phyloP scores from a whole-genome alignment of 1,139 yeast species.

The Saccharomyces hybrid region DNA sequence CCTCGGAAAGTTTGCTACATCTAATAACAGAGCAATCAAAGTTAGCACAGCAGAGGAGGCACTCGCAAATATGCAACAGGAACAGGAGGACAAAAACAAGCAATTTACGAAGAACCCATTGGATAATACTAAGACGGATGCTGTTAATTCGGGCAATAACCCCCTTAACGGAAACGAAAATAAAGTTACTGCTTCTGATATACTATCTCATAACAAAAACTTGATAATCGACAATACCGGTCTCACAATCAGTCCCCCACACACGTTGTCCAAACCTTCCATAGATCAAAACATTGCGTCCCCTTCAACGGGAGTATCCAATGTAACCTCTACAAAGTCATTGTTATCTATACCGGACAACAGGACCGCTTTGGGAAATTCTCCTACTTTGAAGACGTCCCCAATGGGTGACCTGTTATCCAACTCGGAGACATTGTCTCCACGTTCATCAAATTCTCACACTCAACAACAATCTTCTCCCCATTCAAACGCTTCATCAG shows the following conservation, averaged over 20 bases:
- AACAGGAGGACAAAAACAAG: slow-evolving; percentile 12
- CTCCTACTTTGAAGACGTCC: slow-evolving; percentile 6
- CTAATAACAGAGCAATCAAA: slow-evolving; percentile 8
- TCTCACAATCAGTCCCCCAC: neutral
- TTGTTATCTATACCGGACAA: neutral
- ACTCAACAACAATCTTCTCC: neutral
- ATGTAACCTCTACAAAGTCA: neutral
- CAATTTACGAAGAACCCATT: slow-evolving; percentile 5
- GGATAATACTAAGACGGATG: slow-evolving; percentile 4
- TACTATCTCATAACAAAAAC: neutral
- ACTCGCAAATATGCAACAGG: slow-evolving; percentile 24
- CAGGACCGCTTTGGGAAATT: neutral
- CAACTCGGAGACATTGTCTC: neutral
- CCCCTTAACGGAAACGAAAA: neutral
- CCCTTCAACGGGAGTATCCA: neutral
- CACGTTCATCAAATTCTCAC: neutral
- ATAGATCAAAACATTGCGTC: neutral
- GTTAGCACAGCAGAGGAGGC: slow-evolving; percentile 19
- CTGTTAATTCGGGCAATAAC: slow-evolving; percentile 3
- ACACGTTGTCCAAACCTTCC: neutral
- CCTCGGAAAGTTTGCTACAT: slow-evolving; percentile 11
- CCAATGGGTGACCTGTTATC: neutral
- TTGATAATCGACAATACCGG: neutral
- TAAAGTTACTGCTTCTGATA: neutral
- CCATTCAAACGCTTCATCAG: slow-evolving; percentile 3